Conservation (phyloP, 768 basidiomycete genomes). For the Melanogaster broomeanus region DNA sequence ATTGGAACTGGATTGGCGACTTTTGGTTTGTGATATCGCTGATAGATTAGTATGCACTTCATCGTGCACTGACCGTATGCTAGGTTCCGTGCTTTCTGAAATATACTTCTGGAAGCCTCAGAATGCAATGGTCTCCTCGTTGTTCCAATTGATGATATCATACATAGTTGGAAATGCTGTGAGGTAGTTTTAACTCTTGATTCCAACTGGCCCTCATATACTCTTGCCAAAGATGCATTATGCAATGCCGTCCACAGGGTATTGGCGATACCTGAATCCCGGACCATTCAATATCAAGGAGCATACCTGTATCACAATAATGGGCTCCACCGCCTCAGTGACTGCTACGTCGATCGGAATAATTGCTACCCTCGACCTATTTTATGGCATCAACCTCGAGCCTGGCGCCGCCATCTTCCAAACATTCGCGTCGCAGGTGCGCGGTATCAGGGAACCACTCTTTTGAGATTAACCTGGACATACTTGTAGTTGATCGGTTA, state of each 20-base stretch:
- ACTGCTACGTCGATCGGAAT: constrained; percentile 61
- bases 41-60: too few species aligned
- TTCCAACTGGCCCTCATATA: neutral
- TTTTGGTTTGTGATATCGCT: too few species aligned
- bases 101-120: constrained; percentile 44
- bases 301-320: constrained; percentile 63
- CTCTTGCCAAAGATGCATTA: constrained; percentile 10
- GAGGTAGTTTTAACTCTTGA: constrained; percentile 35
- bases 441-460: neutral
- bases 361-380: constrained; percentile 59
- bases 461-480: neutral
- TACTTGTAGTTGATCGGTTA: constrained; percentile 38
- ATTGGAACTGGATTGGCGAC: constrained; percentile 51
- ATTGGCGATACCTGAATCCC: constrained; percentile 61
- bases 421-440: constrained; percentile 51
- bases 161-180: constrained; percentile 54
- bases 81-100: too few species aligned
- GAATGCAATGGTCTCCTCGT: constrained; percentile 53
- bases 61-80: too few species aligned
- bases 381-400: constrained; percentile 51
- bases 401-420: too few species aligned
- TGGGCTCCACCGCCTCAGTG: too few species aligned
- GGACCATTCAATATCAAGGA: constrained; percentile 67
- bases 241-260: constrained; percentile 8
- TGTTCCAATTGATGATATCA: constrained; percentile 58